phyloP scores from a whole-genome alignment of 2,329 filamentous ascomycete genomes.

The Hymenoscyphus linearis region DNA sequence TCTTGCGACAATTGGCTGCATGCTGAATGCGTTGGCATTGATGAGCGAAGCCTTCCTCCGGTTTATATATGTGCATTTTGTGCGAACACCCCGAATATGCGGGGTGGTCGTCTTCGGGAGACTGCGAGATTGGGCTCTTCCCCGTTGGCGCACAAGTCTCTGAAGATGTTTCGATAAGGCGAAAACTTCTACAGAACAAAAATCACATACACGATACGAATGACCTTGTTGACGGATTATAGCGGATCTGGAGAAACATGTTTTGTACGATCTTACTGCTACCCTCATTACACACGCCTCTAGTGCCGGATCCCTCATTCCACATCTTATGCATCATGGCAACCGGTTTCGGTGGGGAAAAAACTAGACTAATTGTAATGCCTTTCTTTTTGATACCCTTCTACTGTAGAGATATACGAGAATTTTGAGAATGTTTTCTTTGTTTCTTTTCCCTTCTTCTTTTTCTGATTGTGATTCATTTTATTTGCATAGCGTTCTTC shows the following conservation, averaged over 20 bases:
- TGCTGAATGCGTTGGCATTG: conserved; percentile 57
- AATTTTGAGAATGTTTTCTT: background rate
- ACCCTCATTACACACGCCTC: background rate
- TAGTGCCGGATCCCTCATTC: no score
- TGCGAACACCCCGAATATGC: conserved; percentile 52
- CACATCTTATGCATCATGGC: background rate
- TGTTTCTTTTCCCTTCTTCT: background rate
- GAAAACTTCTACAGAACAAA: background rate
- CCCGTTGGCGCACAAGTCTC: conserved; percentile 40
- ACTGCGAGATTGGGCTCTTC: conserved; percentile 30
- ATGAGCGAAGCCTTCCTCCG: conserved; percentile 47
- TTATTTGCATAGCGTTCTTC: no score
- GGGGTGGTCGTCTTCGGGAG: conserved; percentile 44
- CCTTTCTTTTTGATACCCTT: conserved; percentile 3
- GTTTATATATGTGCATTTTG: conserved; percentile 63
- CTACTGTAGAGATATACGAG: conserved; percentile 4
- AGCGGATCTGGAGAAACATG: background rate
- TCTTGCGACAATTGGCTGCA: conserved; percentile 63
- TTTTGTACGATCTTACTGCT: background rate
- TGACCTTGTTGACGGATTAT: background rate
- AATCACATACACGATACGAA: background rate
- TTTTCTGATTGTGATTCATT: no score
- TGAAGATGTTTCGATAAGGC: conserved; percentile 38
- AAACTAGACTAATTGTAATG: background rate
- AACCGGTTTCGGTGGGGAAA: background rate